A percentile compares a stretch with the other conserved stretches of the same genome.
phyloP scores from a whole-genome alignment of 805 yeast species.

The Grigorovia yakushimaensis region DNA sequence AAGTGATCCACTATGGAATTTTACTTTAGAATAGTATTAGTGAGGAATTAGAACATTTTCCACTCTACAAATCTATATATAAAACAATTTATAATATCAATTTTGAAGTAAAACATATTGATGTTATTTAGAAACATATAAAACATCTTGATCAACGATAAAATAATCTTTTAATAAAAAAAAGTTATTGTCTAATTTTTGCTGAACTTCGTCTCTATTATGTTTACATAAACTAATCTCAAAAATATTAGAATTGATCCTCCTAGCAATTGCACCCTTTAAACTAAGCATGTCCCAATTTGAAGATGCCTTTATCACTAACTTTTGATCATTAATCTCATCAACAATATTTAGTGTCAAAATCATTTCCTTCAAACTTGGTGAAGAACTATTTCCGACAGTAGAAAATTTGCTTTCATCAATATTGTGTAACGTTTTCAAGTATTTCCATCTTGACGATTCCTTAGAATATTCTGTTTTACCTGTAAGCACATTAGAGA shows the following conservation, averaged over 20 bases:
- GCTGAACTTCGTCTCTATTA: neutral
- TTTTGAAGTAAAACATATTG: neutral
- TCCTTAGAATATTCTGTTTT: slow-evolving; percentile 19
- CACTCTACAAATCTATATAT: neutral
- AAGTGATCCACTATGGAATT: slow-evolving; percentile 84
- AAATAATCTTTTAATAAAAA: neutral
- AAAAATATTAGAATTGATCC: slow-evolving; percentile 3
- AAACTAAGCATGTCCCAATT: slow-evolving; percentile 16
- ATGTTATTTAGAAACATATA: neutral
- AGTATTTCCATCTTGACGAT: slow-evolving; percentile 33
- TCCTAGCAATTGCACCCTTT: slow-evolving; percentile 14
- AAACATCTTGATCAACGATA: neutral
- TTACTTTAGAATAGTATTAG: slow-evolving; percentile 35
- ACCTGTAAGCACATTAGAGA: slow-evolving; percentile 35
- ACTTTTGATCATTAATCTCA: neutral
- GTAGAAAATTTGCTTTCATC: neutral
- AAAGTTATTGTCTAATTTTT: neutral
- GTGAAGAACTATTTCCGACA: neutral
- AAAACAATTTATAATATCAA: neutral
- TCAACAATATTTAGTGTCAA: slow-evolving; percentile 6
- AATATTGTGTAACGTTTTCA: slow-evolving; percentile 21
- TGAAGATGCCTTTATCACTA: slow-evolving; percentile 7
- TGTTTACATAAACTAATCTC: slow-evolving; percentile 1
- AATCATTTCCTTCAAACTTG: slow-evolving; percentile 11
- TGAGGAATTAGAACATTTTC: neutral